phyloP scores from a whole-genome alignment of 768 basidiomycete genomes.

The Kondoa malvinella region DNA sequence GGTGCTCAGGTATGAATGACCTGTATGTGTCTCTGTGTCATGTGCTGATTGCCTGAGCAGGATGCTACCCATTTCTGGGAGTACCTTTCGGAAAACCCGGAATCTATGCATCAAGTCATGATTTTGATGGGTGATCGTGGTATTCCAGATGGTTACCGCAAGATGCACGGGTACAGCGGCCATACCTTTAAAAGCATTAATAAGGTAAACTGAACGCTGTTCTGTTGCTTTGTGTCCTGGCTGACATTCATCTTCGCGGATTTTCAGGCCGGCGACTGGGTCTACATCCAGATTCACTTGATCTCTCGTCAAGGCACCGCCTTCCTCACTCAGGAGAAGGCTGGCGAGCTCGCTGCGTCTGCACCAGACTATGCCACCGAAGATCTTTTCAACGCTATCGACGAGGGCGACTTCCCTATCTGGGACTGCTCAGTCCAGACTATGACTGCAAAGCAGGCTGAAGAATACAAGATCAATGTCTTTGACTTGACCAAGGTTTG shows the following conservation, averaged over 20 bases:
- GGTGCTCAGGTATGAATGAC: conserved; percentile 43
- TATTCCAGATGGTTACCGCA: conserved; percentile 42
- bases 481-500: conserved; percentile 62
- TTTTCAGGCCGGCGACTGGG: conserved; percentile 26
- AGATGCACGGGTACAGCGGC: conserved; percentile 72
- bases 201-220: conserved; percentile 25
- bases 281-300: conserved; percentile 34
- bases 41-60: conserved; percentile 17
- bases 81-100: conserved; percentile 35
- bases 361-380: conserved; percentile 36
- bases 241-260: not conserved
- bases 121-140: conserved; percentile 37
- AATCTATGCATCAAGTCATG: conserved; percentile 37
- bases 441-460: conserved; percentile 81
- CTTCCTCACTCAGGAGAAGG: conserved; percentile 55
- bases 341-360: conserved; percentile 48
- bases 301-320: conserved; percentile 33
- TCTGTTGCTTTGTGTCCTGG: conserved; percentile 8
- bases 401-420: conserved; percentile 32
- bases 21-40: not conserved
- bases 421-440: conserved; percentile 45
- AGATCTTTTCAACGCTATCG: conserved; percentile 36
- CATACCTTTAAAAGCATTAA: conserved; percentile 36
- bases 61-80: conserved; percentile 42
- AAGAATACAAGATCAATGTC: conserved; percentile 65